These are phyloP conservation scores for Trametes polyzona DNA, from an alignment of 1,284 basidiomycete genomes.

Conservation along the genomic window DNA sequence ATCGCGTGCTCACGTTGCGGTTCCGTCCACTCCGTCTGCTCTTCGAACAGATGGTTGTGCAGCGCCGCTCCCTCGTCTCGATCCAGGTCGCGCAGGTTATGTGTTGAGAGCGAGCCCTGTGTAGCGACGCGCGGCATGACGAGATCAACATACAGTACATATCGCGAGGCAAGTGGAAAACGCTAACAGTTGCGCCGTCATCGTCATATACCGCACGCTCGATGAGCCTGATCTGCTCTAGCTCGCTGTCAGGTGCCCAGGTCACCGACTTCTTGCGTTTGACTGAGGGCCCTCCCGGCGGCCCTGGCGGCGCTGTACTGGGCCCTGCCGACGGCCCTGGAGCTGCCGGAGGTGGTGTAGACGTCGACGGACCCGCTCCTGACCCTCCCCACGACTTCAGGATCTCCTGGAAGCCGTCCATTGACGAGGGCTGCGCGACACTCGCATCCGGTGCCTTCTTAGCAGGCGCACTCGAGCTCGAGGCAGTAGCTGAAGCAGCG, in stretches of 20 bases:
- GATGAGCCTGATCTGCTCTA: constrained; percentile 75
- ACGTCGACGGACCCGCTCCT: constrained; percentile 53
- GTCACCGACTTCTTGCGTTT: constrained; percentile 75
- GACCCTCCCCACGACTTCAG: constrained; percentile 72
- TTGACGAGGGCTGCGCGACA: constrained; percentile 75
- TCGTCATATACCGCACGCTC: constrained; percentile 85
- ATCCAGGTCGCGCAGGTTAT: constrained; percentile 81
- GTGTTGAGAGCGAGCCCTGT: constrained; percentile 67
- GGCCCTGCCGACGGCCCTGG: constrained; percentile 38
- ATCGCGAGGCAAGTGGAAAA: constrained; percentile 40
- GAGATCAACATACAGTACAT: constrained; percentile 61
- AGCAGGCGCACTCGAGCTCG: constrained; percentile 24
- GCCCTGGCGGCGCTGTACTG: constrained; percentile 36
- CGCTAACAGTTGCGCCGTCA: constrained; percentile 79
- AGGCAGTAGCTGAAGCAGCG: constrained; percentile 42
- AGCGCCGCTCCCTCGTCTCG: constrained; percentile 81
- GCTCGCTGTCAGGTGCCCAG: constrained; percentile 72
- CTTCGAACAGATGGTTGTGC: constrained; percentile 80
- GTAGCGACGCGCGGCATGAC: constrained; percentile 42
- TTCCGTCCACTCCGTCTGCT: constrained; percentile 81
- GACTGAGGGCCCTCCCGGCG: constrained; percentile 37
- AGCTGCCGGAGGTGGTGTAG: constrained; percentile 42
- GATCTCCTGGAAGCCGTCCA: constrained; percentile 80
- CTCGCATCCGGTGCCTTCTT: constrained; percentile 61
- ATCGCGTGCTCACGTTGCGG: constrained; percentile 60